Evolutionary conservation across 768 basidiomycete species (phyloP).

Genomic region (Boletus rubroflammeus): DNA sequence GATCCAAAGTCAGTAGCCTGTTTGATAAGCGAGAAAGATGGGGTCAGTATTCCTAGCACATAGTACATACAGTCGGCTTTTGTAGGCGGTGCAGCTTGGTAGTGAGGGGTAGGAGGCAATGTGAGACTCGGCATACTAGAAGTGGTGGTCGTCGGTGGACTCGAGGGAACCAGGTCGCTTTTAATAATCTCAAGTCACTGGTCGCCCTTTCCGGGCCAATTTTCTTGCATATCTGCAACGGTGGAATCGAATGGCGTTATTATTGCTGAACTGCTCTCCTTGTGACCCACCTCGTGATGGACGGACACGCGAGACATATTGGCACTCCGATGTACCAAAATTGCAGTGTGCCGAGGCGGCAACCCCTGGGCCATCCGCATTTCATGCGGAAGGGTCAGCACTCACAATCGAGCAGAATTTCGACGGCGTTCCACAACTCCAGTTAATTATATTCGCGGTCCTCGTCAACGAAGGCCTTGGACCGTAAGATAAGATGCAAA

Average conservation of each 20-base stretch:
- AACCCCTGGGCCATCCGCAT: too few relatives aligned
- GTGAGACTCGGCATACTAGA: slow-evolving; percentile 30
- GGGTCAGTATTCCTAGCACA: neutral
- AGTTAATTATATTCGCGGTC: fast-evolving
- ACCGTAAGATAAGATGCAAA: neutral
- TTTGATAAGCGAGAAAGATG: neutral
- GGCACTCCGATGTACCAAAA: neutral
- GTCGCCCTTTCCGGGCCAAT: neutral
- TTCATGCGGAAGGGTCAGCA: neutral
- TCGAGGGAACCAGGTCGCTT: neutral
- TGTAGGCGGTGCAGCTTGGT: slow-evolving; percentile 35
- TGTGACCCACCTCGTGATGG: neutral
- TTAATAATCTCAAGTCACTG: too few relatives aligned
- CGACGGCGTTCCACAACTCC: neutral
- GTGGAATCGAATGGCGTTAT: neutral
- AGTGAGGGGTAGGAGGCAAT: slow-evolving; percentile 35
- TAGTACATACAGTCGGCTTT: slow-evolving; percentile 32
- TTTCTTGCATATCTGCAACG: neutral
- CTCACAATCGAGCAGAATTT: neutral
- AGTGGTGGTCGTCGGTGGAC: neutral
- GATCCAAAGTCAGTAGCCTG: slow-evolving; percentile 13
- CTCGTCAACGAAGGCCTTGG: neutral
- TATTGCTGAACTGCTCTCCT: neutral
- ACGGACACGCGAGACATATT: neutral
- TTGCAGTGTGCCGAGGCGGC: too few relatives aligned